A percentile compares a stretch with the other conserved stretches of the same genome.
phyloP scores from a whole-genome alignment of 208 protist genomes.

The Trypanosomatidae sp. region DNA sequence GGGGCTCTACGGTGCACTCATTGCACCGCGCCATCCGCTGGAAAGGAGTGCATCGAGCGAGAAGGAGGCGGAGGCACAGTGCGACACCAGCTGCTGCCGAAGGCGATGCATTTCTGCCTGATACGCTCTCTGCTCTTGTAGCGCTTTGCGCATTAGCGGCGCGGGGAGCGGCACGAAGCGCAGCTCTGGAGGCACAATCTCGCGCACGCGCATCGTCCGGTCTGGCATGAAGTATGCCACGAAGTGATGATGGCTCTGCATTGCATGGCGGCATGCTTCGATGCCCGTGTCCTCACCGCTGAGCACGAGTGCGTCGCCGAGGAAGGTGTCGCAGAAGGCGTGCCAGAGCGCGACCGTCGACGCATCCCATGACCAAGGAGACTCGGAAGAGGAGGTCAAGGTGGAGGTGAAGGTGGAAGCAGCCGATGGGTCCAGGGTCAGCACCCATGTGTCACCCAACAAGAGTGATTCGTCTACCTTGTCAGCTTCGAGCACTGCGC shows the following conservation, averaged over 20 bases:
- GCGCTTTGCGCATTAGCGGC: background rate
- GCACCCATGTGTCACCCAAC: constrained; percentile 57
- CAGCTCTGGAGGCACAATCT: constrained; percentile 61
- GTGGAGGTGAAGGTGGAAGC: constrained; percentile 1
- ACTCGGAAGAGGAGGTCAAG: background rate
- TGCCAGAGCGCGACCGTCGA: constrained; percentile 1
- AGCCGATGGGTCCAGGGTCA: constrained; percentile 19
- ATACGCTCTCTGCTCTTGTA: background rate
- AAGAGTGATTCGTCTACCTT: constrained; percentile 49
- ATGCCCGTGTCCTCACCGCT: constrained; percentile 34
- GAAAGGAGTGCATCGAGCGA: constrained; percentile 5
- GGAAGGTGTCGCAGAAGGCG: constrained; percentile 17
- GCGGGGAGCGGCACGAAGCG: constrained; percentile 32
- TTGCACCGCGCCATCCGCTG: background rate
- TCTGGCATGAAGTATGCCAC: constrained; percentile 45
- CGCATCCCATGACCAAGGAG: background rate
- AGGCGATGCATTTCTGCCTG: background rate
- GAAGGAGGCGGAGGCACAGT: constrained; percentile 3
- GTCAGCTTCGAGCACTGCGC: constrained; percentile 31
- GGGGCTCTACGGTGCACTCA: background rate
- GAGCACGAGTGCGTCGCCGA: constrained; percentile 41
- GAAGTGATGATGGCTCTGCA: constrained; percentile 27
- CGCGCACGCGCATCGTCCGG: constrained; percentile 42
- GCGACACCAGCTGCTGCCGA: constrained; percentile 4
- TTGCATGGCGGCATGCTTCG: constrained; percentile 27